A percentile compares a stretch with the other conserved stretches of the same genome.
These are phyloP conservation scores for Pythium aphanidermatum DNA, from an alignment of 352 stramenopile species.

Conservation along the genomic window DNA sequence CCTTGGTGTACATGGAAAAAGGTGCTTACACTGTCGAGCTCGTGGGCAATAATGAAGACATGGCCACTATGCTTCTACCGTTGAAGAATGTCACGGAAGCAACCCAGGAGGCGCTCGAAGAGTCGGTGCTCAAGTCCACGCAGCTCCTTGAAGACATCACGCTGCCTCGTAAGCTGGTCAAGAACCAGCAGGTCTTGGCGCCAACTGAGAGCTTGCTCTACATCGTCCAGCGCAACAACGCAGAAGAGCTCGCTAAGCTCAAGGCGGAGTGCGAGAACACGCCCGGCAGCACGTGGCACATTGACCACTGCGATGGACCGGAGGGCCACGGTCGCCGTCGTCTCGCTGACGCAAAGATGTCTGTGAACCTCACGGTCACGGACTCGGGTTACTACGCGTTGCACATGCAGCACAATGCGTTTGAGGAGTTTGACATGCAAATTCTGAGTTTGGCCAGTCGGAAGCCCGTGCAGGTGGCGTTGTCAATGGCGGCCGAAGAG, in stretches of 20 bases:
- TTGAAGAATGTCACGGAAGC: slow-evolving; percentile 16
- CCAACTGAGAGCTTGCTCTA: slow-evolving; percentile 36
- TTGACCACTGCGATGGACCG: slow-evolving; percentile 37
- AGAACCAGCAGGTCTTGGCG: slow-evolving; percentile 29
- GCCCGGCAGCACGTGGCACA: slow-evolving; percentile 36
- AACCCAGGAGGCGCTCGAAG: slow-evolving; percentile 16
- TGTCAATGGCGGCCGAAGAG: slow-evolving; percentile 18
- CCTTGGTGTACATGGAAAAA: slow-evolving; percentile 35
- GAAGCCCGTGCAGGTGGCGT: slow-evolving; percentile 7
- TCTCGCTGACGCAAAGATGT: slow-evolving; percentile 25
- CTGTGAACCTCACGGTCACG: slow-evolving; percentile 34
- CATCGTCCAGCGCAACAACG: slow-evolving; percentile 42
- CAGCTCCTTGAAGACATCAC: slow-evolving; percentile 32
- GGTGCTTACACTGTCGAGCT: slow-evolving; percentile 36
- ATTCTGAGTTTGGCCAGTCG: slow-evolving; percentile 14
- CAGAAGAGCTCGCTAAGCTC: slow-evolving; percentile 25
- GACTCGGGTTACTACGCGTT: slow-evolving; percentile 28
- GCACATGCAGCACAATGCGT: slow-evolving; percentile 45
- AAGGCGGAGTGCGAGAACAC: slow-evolving; percentile 34
- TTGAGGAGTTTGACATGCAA: slow-evolving; percentile 38
- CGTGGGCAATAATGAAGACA: slow-evolving; percentile 36
- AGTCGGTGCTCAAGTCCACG: slow-evolving; percentile 19
- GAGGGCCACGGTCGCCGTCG: slow-evolving; percentile 20
- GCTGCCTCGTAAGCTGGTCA: slow-evolving; percentile 35
- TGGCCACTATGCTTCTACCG: slow-evolving; percentile 36